Percentiles rank a stretch among this genome's conserved stretches.
These are phyloP conservation scores for Candida succiphila DNA, from an alignment of 805 yeast genomes.

Conservation along the genomic window DNA sequence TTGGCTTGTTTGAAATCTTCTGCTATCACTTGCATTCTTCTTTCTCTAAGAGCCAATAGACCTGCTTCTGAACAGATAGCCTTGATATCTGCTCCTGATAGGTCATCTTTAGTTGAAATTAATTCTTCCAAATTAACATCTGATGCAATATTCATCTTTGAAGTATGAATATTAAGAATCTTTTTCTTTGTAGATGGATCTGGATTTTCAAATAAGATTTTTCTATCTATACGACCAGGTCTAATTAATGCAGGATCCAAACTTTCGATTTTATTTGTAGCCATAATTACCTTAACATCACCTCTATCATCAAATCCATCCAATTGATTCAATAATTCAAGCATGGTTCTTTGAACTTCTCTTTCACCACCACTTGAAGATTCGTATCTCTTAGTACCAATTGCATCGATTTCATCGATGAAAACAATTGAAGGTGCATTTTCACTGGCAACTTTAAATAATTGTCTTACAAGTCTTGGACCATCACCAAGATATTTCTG, in stretches of 20 bases:
- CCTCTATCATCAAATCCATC: constrained; percentile 98
- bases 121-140: constrained; percentile 87
- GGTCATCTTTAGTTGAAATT: constrained; percentile 83
- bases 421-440: constrained; percentile 98
- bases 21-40: constrained; percentile 95
- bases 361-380: constrained; percentile 91
- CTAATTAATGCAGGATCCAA: constrained; percentile 93
- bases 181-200: constrained; percentile 88
- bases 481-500: constrained; percentile 98
- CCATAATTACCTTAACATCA: constrained; percentile 96
- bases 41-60: constrained; percentile 85
- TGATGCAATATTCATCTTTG: constrained; percentile 81
- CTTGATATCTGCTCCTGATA: constrained; percentile 95
- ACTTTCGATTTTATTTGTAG: constrained; percentile 89
- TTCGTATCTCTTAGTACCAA: constrained; percentile 96
- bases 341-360: constrained; percentile 96
- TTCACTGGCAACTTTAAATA: constrained; percentile 94
- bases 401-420: constrained; percentile 97
- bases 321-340: constrained; percentile 87
- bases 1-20: constrained; percentile 89
- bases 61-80: constrained; percentile 98
- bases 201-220: constrained; percentile 92
- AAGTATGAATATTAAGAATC: constrained; percentile 85
- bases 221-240: constrained; percentile 96
- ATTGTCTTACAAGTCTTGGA: constrained; percentile 86